Base-by-base conservation (phyloP, 495 filamentous ascomycete species). In the Hyaloscypha bicolor region DNA sequence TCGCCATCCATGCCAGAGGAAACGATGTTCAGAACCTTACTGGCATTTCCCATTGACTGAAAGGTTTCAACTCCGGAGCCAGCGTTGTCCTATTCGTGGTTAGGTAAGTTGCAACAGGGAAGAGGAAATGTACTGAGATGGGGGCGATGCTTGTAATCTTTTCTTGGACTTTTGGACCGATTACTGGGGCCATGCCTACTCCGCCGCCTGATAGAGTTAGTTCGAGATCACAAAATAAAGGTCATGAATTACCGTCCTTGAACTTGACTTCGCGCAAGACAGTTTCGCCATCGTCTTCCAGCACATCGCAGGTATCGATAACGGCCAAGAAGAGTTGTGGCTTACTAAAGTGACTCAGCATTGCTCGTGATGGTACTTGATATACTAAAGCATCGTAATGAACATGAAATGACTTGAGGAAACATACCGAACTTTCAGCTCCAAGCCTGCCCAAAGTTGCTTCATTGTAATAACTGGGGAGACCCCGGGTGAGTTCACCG, bases 381-480 rank as follows among this genome's bases (percentile, higher is more conserved):
- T 37, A 12, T 12, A 37, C 35, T 12, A 37, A 37, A 37, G 35
- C 35, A 16, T 19, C 16, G 42, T 19, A 14, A 16, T 48, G 6
- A 19, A 48, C 8, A 16, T 4, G 9, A 14, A 48, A 48, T 11
- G 35, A 37, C 35, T 37, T 19, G 33, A n/a, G 22, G 8, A 31
- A 6, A 53, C 35, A 16, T 62, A 66, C 67, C 62, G 77, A 67
- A 78, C 76, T 70, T 87, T 87, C 63, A 80, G 70, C 59, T 81
- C 77, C 12, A 87, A 75, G 12, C 78, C 85, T 8, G 72, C 71
- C 85, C 85, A 87, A 33, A 87, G 66, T 72, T 87, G 81, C 14
- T 75, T 66, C 22, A 65, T 33, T 4, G 76, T 80, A 62, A 87
- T 75, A n/a, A 75, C 59, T 2, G 81, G 80, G n/a, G 62, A 22